Percentiles rank a stretch among this genome's conserved stretches.
Evolutionary conservation across 148 eudicot genomes (phyloP).

Genomic region (Selenicereus undatus): DNA sequence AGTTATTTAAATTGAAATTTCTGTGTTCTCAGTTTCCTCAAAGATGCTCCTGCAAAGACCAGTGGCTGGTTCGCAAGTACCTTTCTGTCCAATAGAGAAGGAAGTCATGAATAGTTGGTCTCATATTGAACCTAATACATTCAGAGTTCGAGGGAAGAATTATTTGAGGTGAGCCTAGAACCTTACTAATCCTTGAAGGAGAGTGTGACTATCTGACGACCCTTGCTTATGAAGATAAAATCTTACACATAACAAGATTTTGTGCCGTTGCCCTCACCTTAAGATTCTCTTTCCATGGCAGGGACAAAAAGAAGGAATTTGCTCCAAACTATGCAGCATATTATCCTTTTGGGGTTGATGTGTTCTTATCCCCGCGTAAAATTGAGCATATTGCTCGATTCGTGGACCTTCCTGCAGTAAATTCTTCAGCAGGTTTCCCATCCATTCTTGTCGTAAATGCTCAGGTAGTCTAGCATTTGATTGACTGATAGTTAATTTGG

Average conservation of each 20-base stretch:
- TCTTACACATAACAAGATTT: background rate
- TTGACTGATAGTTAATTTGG: background rate
- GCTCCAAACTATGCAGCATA: constrained; percentile 82
- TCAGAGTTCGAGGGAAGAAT: constrained; percentile 72
- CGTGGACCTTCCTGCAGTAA: constrained; percentile 63
- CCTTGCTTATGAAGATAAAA: background rate
- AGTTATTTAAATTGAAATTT: background rate
- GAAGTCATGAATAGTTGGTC: constrained; percentile 82
- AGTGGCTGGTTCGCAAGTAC: constrained; percentile 91
- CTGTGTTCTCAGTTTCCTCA: constrained; percentile 56
- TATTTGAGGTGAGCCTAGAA: constrained; percentile 59
- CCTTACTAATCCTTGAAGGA: too few relatives aligned
- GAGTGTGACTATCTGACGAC: background rate
- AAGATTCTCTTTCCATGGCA: constrained; percentile 25
- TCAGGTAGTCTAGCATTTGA: constrained; percentile 49
- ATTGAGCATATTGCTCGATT: constrained; percentile 86
- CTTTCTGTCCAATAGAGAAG: constrained; percentile 74
- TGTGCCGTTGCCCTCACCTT: constrained; percentile 6
- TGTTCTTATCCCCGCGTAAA: constrained; percentile 77
- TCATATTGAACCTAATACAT: constrained; percentile 55
- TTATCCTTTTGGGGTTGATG: constrained; percentile 87
- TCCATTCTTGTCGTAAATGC: constrained; percentile 87
- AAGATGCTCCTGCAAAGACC: constrained; percentile 85
- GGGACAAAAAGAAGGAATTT: constrained; percentile 88
- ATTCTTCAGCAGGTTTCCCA: constrained; percentile 62